These are phyloP conservation scores for Elasticomyces elasticus DNA, from an alignment of 495 filamentous ascomycete genomes.

Conservation along the genomic window DNA sequence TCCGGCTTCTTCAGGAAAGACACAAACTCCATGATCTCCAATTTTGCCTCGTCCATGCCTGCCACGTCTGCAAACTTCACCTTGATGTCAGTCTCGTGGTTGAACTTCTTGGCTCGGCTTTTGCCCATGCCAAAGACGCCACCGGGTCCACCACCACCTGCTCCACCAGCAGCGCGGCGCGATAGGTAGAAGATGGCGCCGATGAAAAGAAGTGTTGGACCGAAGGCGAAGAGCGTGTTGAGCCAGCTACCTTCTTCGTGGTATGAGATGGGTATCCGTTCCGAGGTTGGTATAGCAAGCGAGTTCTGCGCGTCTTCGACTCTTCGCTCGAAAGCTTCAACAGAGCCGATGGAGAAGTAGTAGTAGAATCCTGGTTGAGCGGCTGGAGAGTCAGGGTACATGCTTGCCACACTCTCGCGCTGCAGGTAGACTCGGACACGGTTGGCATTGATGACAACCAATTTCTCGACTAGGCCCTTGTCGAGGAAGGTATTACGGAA, in stretches of 20 bases:
- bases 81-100: conserved; percentile 90
- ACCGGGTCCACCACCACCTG: conserved; percentile 57
- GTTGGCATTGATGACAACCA: conserved; percentile 65
- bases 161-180: conserved; percentile 53
- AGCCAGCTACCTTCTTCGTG: conserved; percentile 60
- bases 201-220: conserved; percentile 77
- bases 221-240: conserved; percentile 59
- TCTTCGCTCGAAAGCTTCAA: conserved; percentile 81
- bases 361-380: conserved; percentile 64
- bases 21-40: conserved; percentile 98
- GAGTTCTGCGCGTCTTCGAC: conserved; percentile 81
- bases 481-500: conserved; percentile 85
- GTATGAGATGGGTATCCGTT: conserved; percentile 88
- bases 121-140: conserved; percentile 92
- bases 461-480: conserved; percentile 88
- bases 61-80: conserved; percentile 96
- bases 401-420: conserved; percentile 61
- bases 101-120: conserved; percentile 92
- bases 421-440: conserved; percentile 76
- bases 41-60: conserved; percentile 97
- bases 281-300: conserved; percentile 67
- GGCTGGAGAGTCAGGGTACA: conserved; percentile 75
- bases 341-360: conserved; percentile 90
- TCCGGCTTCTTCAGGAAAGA: conserved; percentile 87
- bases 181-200: conserved; percentile 65